phyloP scores from a whole-genome alignment of 768 basidiomycete genomes.

The Pleurotus cornucopiae region DNA sequence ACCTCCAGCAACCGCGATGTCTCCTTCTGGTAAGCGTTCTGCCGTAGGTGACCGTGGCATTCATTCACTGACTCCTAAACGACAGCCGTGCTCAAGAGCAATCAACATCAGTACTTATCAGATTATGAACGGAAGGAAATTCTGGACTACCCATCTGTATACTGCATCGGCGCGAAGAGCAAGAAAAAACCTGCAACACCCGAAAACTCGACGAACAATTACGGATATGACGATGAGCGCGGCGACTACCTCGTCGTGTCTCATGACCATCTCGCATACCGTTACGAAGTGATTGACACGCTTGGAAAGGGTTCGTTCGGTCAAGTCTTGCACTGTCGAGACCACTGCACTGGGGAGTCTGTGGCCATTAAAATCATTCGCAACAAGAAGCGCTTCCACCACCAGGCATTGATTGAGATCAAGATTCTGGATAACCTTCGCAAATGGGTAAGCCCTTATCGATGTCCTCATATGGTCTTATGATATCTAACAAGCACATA shows the following conservation, averaged over 20 bases:
- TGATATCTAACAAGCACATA: constrained; percentile 25
- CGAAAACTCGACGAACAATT: constrained; percentile 77
- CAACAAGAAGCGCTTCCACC: constrained; percentile 98
- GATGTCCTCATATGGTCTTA: background rate
- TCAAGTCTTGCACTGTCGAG: constrained; percentile 92
- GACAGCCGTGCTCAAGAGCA: constrained; percentile 62
- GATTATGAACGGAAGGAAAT: constrained; percentile 91
- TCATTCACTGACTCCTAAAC: constrained; percentile 10
- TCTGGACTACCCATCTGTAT: constrained; percentile 79
- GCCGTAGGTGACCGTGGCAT: background rate
- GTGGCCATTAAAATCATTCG: constrained; percentile 99
- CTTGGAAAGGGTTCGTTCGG: constrained; percentile 99
- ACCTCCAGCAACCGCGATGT: constrained; percentile 57
- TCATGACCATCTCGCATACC: constrained; percentile 91
- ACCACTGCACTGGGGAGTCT: constrained; percentile 92
- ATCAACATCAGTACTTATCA: constrained; percentile 69
- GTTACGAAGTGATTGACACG: constrained; percentile 91
- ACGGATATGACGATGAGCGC: constrained; percentile 96
- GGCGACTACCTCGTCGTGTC: constrained; percentile 92
- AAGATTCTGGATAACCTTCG: constrained; percentile 95
- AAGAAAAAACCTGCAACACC: constrained; percentile 79
- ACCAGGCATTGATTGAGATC: constrained; percentile 98
- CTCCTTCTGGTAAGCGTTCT: constrained; percentile 62
- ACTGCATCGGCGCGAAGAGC: constrained; percentile 74
- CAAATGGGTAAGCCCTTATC: constrained; percentile 79